phyloP scores from a whole-genome alignment of 2,329 filamentous ascomycete species.

The Chaetomiaceae sp. region DNA sequence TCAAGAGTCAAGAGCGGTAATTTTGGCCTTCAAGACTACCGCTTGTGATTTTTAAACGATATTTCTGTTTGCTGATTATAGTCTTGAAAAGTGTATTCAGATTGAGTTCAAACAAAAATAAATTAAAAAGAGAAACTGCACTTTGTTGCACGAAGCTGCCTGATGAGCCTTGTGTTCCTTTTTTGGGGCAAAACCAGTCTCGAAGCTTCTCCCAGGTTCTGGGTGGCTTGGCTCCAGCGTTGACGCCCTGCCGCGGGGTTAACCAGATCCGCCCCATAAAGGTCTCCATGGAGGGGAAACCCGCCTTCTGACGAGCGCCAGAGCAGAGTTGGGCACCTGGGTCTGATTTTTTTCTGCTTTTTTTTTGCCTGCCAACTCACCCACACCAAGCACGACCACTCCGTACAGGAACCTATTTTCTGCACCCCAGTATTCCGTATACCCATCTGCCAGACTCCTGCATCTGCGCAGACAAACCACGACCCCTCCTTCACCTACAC shows the following conservation, averaged over 20 bases:
- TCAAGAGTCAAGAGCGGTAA: too few relatives aligned
- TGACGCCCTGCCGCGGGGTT: slow-evolving; percentile 22
- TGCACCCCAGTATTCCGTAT: slow-evolving; percentile 10
- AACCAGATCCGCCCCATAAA: slow-evolving; percentile 16
- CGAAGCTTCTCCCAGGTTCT: slow-evolving; percentile 27
- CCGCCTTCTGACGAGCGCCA: slow-evolving; percentile 13
- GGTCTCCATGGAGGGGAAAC: slow-evolving; percentile 20
- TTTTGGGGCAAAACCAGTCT: slow-evolving; percentile 12
- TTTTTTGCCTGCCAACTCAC: slow-evolving; percentile 9
- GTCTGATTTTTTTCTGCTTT: slow-evolving; percentile 22
- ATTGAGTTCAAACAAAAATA: too few relatives aligned
- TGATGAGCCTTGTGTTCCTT: background rate
- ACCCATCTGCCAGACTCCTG: slow-evolving; percentile 16
- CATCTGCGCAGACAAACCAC: slow-evolving; percentile 17
- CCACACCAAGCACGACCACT: slow-evolving; percentile 2
- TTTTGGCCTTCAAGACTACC: too few relatives aligned
- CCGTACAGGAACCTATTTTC: slow-evolving; percentile 6
- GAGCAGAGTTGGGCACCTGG: slow-evolving; percentile 19
- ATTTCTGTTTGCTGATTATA: too few relatives aligned
- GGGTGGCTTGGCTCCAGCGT: slow-evolving; percentile 17
- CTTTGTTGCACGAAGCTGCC: too few relatives aligned
- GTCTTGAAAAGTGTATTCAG: too few relatives aligned
- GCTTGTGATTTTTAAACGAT: too few relatives aligned
- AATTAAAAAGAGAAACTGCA: too few relatives aligned
- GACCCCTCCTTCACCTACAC: slow-evolving; percentile 3